phyloP scores from a whole-genome alignment of 768 basidiomycete species.

The Panaeolus papilionaceus region DNA sequence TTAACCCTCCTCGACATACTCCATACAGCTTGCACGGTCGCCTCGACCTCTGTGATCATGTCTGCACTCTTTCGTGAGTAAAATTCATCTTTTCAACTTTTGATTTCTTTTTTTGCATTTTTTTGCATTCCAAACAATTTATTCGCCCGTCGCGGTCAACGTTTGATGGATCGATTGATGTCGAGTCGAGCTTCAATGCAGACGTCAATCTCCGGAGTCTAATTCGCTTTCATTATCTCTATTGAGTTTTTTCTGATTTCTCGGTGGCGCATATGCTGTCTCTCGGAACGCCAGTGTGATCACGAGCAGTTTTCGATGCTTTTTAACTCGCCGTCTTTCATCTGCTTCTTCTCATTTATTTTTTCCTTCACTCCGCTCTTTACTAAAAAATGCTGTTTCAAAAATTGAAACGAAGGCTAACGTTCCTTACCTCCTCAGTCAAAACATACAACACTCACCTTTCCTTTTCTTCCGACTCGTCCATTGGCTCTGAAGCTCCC shows the following conservation, averaged over 20 bases:
- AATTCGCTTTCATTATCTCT: constrained; percentile 12
- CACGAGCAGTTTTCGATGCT: background rate
- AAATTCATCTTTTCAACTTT: background rate
- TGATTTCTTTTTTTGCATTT: background rate
- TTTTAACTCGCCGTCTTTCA: background rate
- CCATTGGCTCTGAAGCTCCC: background rate
- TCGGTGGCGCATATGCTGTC: constrained; percentile 1
- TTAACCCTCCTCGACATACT: constrained; percentile 8
- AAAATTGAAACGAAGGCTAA: constrained; percentile 5
- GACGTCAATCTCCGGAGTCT: constrained; percentile 1
- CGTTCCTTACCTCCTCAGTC: background rate
- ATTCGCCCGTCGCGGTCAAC: background rate
- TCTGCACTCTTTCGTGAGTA: constrained; percentile 10
- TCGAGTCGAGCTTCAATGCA: constrained; percentile 12
- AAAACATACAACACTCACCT: constrained; percentile 13
- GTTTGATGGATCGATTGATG: constrained; percentile 12
- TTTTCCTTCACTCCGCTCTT: background rate
- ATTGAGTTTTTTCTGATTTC: background rate
- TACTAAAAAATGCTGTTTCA: background rate
- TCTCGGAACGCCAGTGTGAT: background rate
- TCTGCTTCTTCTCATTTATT: background rate
- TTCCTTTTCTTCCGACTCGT: constrained; percentile 7
- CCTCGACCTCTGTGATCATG: constrained; percentile 3
- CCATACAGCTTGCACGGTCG: constrained; percentile 13
- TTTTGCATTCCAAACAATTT: constrained; percentile 10